phyloP scores from a whole-genome alignment of 805 yeast genomes.

The Zygosaccharomyces bailii region DNA sequence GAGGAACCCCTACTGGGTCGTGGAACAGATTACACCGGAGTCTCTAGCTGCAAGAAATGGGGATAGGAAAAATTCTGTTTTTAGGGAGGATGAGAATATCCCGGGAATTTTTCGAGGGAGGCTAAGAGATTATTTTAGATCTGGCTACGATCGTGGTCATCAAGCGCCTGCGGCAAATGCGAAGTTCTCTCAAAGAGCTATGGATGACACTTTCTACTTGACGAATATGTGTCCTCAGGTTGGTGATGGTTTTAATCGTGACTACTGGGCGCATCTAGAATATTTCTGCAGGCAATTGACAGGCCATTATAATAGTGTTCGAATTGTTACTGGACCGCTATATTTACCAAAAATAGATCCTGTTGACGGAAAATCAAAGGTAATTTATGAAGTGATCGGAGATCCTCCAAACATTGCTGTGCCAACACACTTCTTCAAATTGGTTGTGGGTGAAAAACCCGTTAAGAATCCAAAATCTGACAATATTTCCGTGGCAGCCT shows the following conservation, averaged over 20 bases:
- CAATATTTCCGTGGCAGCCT: slow-evolving; percentile 75
- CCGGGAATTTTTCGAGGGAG: slow-evolving; percentile 75
- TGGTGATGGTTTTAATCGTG: slow-evolving; percentile 96
- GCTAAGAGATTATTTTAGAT: slow-evolving; percentile 82
- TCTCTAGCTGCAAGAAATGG: slow-evolving; percentile 56
- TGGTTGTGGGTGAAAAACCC: slow-evolving; percentile 77
- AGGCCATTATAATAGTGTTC: slow-evolving; percentile 62
- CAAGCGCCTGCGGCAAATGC: slow-evolving; percentile 98
- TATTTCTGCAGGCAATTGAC: slow-evolving; percentile 81
- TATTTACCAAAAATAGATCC: slow-evolving; percentile 75
- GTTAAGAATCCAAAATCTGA: slow-evolving; percentile 34
- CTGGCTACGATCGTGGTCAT: slow-evolving; percentile 96
- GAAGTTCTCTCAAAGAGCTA: slow-evolving; percentile 80
- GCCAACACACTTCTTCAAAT: slow-evolving; percentile 94
- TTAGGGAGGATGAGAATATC: slow-evolving; percentile 80
- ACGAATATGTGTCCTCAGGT: slow-evolving; percentile 96
- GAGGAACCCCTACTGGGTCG: slow-evolving; percentile 80
- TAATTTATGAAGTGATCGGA: slow-evolving; percentile 88
- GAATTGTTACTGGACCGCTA: slow-evolving; percentile 91
- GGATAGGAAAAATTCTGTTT: slow-evolving; percentile 76
- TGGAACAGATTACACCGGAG: slow-evolving; percentile 81
- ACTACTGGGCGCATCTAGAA: slow-evolving; percentile 97
- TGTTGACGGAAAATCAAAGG: slow-evolving; percentile 77
- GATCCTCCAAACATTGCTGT: slow-evolving; percentile 96
- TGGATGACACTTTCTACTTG: slow-evolving; percentile 89